Base-by-base conservation (phyloP, 192 early-diverging fungal genomes). In the Rhizophagus prolifer region DNA sequence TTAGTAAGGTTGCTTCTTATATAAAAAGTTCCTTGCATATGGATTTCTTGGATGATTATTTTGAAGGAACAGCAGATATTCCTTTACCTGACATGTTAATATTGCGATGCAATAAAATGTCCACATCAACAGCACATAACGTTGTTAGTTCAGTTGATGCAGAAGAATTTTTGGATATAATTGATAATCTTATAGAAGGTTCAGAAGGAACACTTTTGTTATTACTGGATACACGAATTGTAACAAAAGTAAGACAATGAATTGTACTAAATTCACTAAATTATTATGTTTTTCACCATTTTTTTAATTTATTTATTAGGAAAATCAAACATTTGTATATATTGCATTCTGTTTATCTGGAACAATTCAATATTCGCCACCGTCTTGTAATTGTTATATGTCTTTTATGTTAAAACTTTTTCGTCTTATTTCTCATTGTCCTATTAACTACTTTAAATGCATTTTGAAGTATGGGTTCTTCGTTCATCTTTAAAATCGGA, bases 1-100 rank as follows among this genome's bases (percentile, higher is more conserved):
- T 75, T 65, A 23, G 47, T n/a, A 63, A 66, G 12, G 47, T 75
- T 28, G 31, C 74, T 31, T 63, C 74, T 47, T 75, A 75, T 65
- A 28, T 75, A 46, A 38, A 54, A 13, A 63, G 62, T 75, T 75
- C 74, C 8, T 62, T 75, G 2, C 26, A 65, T 19, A 75, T 65
- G 41, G 74, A 65, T 30, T 28, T 75, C 16, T 41, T 59, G 9
- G 65, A 67, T 36, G 21, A 38, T 9, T 72, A 50, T 34, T 72
- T 72, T 14, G 36, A 64, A 65, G 12, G 21, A 21, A 47, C 74
- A 10, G 25, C 38, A 23, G 44, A 34, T 5, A 61, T 54, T 44
- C 19, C 44, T 19, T 12, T 47, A n/a, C 31, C 62, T 30, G 31
- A 65, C 16, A 47, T 23, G 16, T 30, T 75, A 26, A 36, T 58